Base-by-base conservation (phyloP, 345 rosid species). In the Melastoma malabathricum region DNA sequence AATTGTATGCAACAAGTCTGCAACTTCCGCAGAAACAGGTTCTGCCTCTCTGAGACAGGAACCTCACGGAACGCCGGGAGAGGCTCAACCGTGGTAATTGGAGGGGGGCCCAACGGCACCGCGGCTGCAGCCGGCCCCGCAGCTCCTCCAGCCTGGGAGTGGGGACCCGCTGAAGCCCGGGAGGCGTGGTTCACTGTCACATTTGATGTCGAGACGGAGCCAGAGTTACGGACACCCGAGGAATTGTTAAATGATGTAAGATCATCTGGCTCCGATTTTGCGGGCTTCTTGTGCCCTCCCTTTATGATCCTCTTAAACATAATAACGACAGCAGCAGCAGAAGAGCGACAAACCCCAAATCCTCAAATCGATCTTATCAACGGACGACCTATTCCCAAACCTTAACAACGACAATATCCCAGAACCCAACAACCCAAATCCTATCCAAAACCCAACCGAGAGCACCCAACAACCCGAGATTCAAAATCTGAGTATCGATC, bases 241-340 rank as follows among this genome's bases (percentile, higher is more conserved):
- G 74, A 71, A 47, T 59, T 81, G 47, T 54, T 75, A 34, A 59
- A 55, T 3, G 78, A 63, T 3, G 75, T 48, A 47, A n/a, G n/a
- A n/a, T 80, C 86, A 45, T 64, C 72, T 2, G 68, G 55, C 16
- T 84, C 88, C 18, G 72, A 59, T 68, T 78, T 84, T 18, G 97
- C 73, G 75, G 77, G 69, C 81, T 82, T 88, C 59, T 67, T 65
- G 43, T 70, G 74, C 71, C 80, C 90, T 19, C 83, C 86, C 61
- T 84, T 88, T 46, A 87, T 81, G 59, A 88, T 84, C 60, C 82
- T 88, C 94, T 78, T 84, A 49, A 88, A 82, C 97, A 87, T 87
- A 29, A 29, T 10, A 29, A 29, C 38, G 9, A 29, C 38, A 29
- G 31, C 31, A 27, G 6, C 31, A 29, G n/a, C 38, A 29, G n/a